Base-by-base conservation (phyloP, 176 grass and related monocot genomes). In the Guadua angustifolia region DNA sequence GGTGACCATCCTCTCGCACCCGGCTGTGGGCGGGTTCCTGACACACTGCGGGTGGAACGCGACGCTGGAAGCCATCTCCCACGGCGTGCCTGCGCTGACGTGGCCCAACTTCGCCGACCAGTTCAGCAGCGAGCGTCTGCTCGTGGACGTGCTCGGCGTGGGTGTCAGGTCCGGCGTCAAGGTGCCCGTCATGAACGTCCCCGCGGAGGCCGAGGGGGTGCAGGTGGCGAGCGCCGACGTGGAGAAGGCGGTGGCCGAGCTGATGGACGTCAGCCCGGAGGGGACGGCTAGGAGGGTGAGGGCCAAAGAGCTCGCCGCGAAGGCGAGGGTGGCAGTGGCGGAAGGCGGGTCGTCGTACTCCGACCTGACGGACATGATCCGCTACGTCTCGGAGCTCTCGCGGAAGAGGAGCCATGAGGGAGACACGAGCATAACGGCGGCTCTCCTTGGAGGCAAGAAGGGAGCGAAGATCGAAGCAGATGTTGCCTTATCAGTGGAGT, bases 1-100 rank as follows among this genome's bases (percentile, higher is more conserved):
- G 80, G 66, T 91, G 83, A 56, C 66, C 36, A 91, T 94, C 72
- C 87, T 94, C 13, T 73, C 83, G 2, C 89, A 94, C 83, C 83
- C 47, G 1, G 80, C 86, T 1, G 71, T 87, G 25, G 80, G 92
- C 29, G 86, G 92, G 2, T 94, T 91, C 62, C 74, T 94, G 65
- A 87, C 86, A 7, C 92, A 89, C 75, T 94, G 92, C 46, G 92
- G 92, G 14, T 91, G 92, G 89, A 94, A 94, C 75, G 90, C 86
- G 18, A 85, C 61, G 45, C n/a, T 84, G 9, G 92, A 94, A 49
- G 83, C 89, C 25, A 13, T 94, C 39, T 49, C 69, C 21, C 68
- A 71, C 55, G 92, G 89, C 69, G 83, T 91, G 68, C 92, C 89
- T 4, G 43, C 79, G 80, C 77, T 91, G n/a, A 94, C 89, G 24